Evolutionary conservation across 208 protist species (phyloP).

Genomic region (Trypanosoma boissoni): DNA sequence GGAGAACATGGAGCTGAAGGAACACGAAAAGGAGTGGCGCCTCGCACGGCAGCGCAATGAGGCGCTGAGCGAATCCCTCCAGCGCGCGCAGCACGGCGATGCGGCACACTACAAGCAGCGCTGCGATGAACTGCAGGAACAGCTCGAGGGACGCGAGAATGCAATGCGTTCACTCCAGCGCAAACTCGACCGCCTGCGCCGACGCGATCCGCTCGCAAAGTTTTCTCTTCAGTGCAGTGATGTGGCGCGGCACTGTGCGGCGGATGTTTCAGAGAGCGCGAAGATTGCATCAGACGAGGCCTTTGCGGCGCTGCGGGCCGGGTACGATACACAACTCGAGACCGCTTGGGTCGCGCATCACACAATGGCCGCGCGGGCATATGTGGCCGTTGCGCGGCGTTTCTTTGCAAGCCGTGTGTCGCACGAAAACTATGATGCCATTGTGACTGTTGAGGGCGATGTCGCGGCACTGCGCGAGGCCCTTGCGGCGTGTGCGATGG

Average conservation of each 20-base stretch:
- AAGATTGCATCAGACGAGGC: conserved; percentile 50
- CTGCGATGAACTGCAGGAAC: conserved; percentile 38
- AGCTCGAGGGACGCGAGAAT: conserved; percentile 59
- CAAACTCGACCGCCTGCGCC: conserved; percentile 75
- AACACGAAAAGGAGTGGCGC: conserved; percentile 53
- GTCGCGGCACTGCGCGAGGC: conserved; percentile 4
- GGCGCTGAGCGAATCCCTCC: conserved; percentile 26
- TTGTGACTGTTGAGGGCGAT: conserved; percentile 47
- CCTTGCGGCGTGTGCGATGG: conserved; percentile 35
- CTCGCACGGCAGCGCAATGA: conserved; percentile 42
- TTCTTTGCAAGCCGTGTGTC: conserved; percentile 49
- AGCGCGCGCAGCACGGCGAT: conserved; percentile 27
- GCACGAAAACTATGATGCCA: conserved; percentile 64
- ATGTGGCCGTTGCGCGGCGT: conserved; percentile 47
- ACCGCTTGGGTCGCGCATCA: conserved; percentile 46
- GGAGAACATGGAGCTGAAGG: conserved; percentile 81
- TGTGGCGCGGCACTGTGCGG: conserved; percentile 48
- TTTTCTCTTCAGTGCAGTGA: conserved; percentile 85
- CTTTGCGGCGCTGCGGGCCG: conserved; percentile 45
- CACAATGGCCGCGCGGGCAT: conserved; percentile 43
- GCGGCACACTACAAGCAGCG: conserved; percentile 28
- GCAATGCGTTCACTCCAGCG: conserved; percentile 72
- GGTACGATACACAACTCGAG: conserved; percentile 40
- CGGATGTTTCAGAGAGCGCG: conserved; percentile 2
- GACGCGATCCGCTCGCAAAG: conserved; percentile 72